Base-by-base conservation (phyloP, 106 monocot genomes). In the Platanthera zijinensis region DNA sequence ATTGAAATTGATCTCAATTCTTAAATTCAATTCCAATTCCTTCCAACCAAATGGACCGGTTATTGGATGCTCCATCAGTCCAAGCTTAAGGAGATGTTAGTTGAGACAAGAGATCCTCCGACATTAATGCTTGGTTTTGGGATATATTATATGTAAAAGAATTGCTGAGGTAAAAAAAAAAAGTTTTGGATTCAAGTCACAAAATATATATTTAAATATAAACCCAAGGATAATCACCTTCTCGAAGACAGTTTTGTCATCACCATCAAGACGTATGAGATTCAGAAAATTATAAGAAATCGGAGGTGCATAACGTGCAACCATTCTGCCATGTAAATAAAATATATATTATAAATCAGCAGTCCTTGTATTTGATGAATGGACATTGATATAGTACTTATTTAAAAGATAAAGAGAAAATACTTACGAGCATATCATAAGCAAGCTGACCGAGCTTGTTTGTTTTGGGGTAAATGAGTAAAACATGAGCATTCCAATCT, bases 351-450 rank as follows among this genome's bases (percentile, higher is more conserved):
- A 61, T 61, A 61, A 61, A 61, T 61, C 5, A 61, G 19, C 59
- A 8, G 59, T 52, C 21, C 77, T 48, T 63, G 9, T 62, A 57
- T 9, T 30, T 54, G 11, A 51, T n/a, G 50, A 72, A 67, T 39
- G 13, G 53, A 52, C 6, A 61, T 50, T 64, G 19, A 62, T 25
- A 72, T 0, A 53, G 53, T 10, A 8, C 14, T 53, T 10, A 8
- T 7, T 53, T 10, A 10, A 12, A 67, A 14, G 4, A 3, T 67
- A 30, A 63, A 63, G 63, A 32, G 67, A 9, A 17, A 50, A 75
- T 75, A 91, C 91, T 91, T 97, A 97, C 96, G 96, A 97, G 83
- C 91, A 93, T 76, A 97, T 97, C 91, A 93, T 93, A 30, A 97
- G 96, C 80, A 97, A 80, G 80, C 96, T 97, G 32, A 97, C 96